Evolutionary conservation across 164 flowering plant genomes (phyloP).

Genomic region (Piper betle): DNA sequence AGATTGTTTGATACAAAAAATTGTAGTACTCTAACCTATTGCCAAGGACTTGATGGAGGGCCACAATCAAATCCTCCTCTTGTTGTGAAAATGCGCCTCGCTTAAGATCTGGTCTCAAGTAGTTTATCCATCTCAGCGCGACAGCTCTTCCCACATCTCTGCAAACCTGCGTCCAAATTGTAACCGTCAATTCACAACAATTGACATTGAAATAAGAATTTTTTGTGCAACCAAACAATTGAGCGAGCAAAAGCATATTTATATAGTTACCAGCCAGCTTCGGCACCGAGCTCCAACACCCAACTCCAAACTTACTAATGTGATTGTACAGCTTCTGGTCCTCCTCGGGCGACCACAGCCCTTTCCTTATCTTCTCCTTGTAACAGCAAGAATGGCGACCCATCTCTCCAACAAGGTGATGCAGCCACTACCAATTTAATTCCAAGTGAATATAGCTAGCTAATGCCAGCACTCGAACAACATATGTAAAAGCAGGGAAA

Average conservation of each 20-base stretch:
- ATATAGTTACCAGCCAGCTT: conserved; percentile 51
- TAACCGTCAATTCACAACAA: not conserved
- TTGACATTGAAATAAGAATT: not conserved
- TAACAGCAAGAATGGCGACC: conserved; percentile 51
- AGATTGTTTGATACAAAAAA: not conserved
- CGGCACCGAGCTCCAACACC: conserved; percentile 94
- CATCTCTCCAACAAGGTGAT: conserved; percentile 19
- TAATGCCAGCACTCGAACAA: not conserved
- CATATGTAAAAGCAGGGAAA: not conserved
- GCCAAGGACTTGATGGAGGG: conserved; percentile 70
- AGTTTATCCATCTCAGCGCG: conserved; percentile 82
- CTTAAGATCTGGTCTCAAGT: conserved; percentile 79
- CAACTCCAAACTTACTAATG: conserved; percentile 63
- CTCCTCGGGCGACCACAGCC: conserved; percentile 92
- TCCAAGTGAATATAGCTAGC: too few relatives aligned
- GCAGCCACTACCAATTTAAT: too few relatives aligned
- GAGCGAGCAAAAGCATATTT: not conserved
- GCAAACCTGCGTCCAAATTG: conserved; percentile 35
- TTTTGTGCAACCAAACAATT: too few relatives aligned
- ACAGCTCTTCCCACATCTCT: conserved; percentile 90
- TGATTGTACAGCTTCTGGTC: conserved; percentile 72
- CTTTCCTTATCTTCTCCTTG: conserved; percentile 69
- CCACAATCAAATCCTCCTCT: conserved; percentile 70
- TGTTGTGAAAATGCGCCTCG: conserved; percentile 79
- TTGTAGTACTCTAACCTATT: conserved; percentile 38